Conservation (phyloP, 768 basidiomycete species). For the Russula sp. region DNA sequence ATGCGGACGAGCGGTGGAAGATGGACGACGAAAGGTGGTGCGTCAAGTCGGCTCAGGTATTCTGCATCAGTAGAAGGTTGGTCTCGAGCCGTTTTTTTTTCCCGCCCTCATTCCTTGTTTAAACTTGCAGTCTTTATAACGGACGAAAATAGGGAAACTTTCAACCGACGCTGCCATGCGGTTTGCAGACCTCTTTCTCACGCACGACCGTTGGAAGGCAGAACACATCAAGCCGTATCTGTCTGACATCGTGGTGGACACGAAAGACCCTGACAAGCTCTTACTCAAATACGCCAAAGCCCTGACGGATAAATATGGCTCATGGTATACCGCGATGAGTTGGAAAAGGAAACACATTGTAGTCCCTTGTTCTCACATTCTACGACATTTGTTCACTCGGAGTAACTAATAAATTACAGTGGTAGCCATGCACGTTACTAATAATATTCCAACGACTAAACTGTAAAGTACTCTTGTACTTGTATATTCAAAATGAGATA, state of each 20-base stretch:
- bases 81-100: background rate
- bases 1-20: slow-evolving; percentile 50
- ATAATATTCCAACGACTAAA: too few relatives aligned
- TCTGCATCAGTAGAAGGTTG: slow-evolving; percentile 58
- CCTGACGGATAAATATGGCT: slow-evolving; percentile 61
- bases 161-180: slow-evolving; percentile 75
- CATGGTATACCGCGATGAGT: slow-evolving; percentile 64
- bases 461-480: too few relatives aligned
- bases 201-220: slow-evolving; percentile 68
- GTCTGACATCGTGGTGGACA: slow-evolving; percentile 71
- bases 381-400: too few relatives aligned
- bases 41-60: slow-evolving; percentile 77
- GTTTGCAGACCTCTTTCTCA: slow-evolving; percentile 86
- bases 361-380: background rate
- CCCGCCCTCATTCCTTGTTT: background rate
- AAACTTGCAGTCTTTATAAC: too few relatives aligned
- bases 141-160: slow-evolving; percentile 78
- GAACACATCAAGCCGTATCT: slow-evolving; percentile 84
- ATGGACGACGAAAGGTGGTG: slow-evolving; percentile 61
- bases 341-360: background rate
- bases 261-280: slow-evolving; percentile 84
- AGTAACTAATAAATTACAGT: too few relatives aligned
- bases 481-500: too few relatives aligned
- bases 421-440: too few relatives aligned
- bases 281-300: slow-evolving; percentile 85